Conservation (phyloP, 371 early-diverging fungal genomes). For the Actinomucor elegans region DNA sequence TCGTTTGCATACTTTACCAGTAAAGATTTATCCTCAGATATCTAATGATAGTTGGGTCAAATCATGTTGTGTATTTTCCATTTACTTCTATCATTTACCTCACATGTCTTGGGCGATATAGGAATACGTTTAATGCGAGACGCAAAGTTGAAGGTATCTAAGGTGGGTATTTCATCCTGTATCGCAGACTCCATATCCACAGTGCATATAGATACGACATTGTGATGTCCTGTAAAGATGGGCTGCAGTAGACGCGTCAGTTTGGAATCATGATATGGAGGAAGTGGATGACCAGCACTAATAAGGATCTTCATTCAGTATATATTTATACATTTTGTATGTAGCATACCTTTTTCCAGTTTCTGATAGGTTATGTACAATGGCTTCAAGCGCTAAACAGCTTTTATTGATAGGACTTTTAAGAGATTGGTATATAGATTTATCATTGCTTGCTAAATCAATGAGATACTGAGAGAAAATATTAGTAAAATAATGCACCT, state of each 20-base stretch:
- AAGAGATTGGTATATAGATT: conserved; percentile 12
- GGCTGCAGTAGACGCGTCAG: conserved; percentile 85
- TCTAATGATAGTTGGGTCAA: too few relatives aligned
- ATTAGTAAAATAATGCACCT: neutral
- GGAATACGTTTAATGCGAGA: conserved; percentile 71
- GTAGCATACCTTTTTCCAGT: conserved; percentile 9
- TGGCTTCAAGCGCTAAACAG: conserved; percentile 17
- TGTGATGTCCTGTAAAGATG: conserved; percentile 77
- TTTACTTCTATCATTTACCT: conserved; percentile 10
- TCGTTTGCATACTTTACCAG: conserved; percentile 7
- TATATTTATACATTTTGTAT: neutral
- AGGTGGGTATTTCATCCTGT: conserved; percentile 65
- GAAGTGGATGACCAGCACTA: conserved; percentile 53
- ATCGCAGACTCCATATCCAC: conserved; percentile 63
- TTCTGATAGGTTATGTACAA: conserved; percentile 17
- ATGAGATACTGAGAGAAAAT: conserved; percentile 1
- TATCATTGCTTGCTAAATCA: conserved; percentile 22
- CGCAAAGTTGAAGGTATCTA: conserved; percentile 89
- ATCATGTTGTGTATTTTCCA: too few relatives aligned
- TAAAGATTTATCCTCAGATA: conserved; percentile 14
- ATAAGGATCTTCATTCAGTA: neutral
- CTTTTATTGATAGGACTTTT: conserved; percentile 19
- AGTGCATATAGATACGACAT: conserved; percentile 81
- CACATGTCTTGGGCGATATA: conserved; percentile 13
- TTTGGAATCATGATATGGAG: conserved; percentile 92